Conservation (phyloP, 257 asterid genomes). For the Przewalskia tangutica region DNA sequence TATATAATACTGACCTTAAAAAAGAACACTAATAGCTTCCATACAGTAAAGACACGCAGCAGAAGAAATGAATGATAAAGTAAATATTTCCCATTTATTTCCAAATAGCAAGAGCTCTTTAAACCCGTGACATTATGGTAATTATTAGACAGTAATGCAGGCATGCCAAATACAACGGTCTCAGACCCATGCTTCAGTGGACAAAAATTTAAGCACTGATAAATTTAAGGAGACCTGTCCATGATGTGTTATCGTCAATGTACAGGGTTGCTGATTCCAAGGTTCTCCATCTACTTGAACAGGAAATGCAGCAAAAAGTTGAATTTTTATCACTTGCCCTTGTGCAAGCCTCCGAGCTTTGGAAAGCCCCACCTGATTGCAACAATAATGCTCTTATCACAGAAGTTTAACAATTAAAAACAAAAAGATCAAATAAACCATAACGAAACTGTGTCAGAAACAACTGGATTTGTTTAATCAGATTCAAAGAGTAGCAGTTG, state of each 20-base stretch:
- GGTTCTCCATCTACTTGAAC: conserved; percentile 99
- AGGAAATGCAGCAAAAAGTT: conserved; percentile 75
- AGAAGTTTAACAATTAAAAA: background rate
- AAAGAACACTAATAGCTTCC: background rate
- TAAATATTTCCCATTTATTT: background rate
- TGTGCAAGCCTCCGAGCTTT: conserved; percentile 93
- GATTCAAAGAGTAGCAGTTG: background rate
- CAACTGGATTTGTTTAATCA: background rate
- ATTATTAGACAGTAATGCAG: background rate
- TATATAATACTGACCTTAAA: background rate
- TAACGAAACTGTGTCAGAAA: background rate
- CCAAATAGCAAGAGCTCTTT: background rate
- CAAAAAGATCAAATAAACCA: background rate
- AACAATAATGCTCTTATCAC: background rate
- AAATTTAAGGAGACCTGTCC: conserved; percentile 57
- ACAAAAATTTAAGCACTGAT: background rate
- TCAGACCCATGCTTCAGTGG: background rate
- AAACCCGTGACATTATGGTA: background rate
- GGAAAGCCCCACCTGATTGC: conserved; percentile 86
- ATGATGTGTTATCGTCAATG: conserved; percentile 71
- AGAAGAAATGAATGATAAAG: background rate
- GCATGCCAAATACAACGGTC: background rate
- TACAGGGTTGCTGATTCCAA: conserved; percentile 89
- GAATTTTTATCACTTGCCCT: conserved; percentile 88
- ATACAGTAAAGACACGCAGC: background rate